These are phyloP conservation scores for Apiotrichum gracile DNA, from an alignment of 1,284 basidiomycete species.

Conservation along the genomic window DNA sequence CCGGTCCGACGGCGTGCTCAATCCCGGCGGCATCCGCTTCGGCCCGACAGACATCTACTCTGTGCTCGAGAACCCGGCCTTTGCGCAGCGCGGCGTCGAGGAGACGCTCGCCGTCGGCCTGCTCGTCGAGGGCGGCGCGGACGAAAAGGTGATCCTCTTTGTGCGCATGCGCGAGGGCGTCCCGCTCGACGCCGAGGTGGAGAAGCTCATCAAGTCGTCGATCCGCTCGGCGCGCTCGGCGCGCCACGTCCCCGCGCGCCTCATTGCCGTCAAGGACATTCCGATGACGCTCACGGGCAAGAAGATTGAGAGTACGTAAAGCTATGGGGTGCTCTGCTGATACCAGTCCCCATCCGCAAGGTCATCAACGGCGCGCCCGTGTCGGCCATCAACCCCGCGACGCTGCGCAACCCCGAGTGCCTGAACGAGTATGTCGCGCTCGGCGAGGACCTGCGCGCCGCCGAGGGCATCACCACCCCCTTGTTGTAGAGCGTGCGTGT, in stretches of 20 bases:
- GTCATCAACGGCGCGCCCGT: slow-evolving; percentile 74
- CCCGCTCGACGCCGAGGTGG: slow-evolving; percentile 53
- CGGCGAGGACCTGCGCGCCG: slow-evolving; percentile 53
- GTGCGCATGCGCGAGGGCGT: slow-evolving; percentile 57
- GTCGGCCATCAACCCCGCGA: slow-evolving; percentile 66
- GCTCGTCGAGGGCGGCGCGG: slow-evolving; percentile 60
- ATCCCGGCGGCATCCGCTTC: slow-evolving; percentile 79
- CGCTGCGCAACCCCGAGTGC: slow-evolving; percentile 69
- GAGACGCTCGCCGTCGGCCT: slow-evolving; percentile 74
- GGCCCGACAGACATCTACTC: slow-evolving; percentile 81
- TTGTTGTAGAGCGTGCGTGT: background rate
- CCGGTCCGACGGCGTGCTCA: slow-evolving; percentile 72
- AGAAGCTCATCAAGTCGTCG: slow-evolving; percentile 58
- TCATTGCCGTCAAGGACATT: slow-evolving; percentile 64
- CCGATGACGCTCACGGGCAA: slow-evolving; percentile 84
- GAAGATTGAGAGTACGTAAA: slow-evolving; percentile 59
- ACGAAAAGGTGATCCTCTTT: slow-evolving; percentile 79
- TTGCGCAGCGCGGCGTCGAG: slow-evolving; percentile 52
- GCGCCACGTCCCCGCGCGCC: slow-evolving; percentile 64
- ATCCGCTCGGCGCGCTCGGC: slow-evolving; percentile 64
- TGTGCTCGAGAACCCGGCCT: slow-evolving; percentile 58
- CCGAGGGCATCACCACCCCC: slow-evolving; percentile 30
- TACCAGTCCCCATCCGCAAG: slow-evolving; percentile 36
- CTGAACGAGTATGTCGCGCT: slow-evolving; percentile 60
- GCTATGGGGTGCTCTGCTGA: background rate